phyloP scores from a whole-genome alignment of 2,329 filamentous ascomycete species.

The Fusarium albidum region DNA sequence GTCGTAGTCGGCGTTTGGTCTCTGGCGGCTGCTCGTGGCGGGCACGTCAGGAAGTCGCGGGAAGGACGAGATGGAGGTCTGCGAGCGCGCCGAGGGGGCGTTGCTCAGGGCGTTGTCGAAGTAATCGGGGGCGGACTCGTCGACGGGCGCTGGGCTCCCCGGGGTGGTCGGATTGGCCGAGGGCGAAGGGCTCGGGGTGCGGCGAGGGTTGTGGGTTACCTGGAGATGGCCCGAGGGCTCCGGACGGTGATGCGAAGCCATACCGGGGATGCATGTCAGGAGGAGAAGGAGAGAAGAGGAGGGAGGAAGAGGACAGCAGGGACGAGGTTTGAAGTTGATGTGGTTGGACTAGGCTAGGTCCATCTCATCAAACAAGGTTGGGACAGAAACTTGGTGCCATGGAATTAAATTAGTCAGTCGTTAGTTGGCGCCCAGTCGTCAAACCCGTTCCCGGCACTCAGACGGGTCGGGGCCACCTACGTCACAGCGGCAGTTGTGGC shows the following conservation, averaged over 20 bases:
- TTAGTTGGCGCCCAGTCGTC: not conserved
- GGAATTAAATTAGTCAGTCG: constrained; percentile 33
- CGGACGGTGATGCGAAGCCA: constrained; percentile 33
- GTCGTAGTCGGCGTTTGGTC: constrained; percentile 24
- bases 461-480: constrained; percentile 11
- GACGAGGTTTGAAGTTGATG: not conserved
- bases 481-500: no score
- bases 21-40: constrained; percentile 15
- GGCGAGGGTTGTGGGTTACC: constrained; percentile 11
- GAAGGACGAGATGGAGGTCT: constrained; percentile 25
- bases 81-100: constrained; percentile 35
- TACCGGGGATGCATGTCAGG: constrained; percentile 26
- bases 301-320: not conserved
- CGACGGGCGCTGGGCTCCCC: constrained; percentile 28
- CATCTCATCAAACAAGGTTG: not conserved
- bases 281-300: not conserved
- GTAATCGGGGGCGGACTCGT: constrained; percentile 36
- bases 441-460: not conserved
- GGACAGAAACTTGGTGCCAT: constrained; percentile 2
- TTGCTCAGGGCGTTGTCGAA: constrained; percentile 36
- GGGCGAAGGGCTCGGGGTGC: constrained; percentile 30
- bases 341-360: not conserved
- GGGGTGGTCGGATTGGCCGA: constrained; percentile 21
- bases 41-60: constrained; percentile 11
- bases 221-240: constrained; percentile 31